These are phyloP conservation scores for Epichloe sibirici DNA, from an alignment of 2,329 filamentous ascomycete genomes.

Conservation along the genomic window DNA sequence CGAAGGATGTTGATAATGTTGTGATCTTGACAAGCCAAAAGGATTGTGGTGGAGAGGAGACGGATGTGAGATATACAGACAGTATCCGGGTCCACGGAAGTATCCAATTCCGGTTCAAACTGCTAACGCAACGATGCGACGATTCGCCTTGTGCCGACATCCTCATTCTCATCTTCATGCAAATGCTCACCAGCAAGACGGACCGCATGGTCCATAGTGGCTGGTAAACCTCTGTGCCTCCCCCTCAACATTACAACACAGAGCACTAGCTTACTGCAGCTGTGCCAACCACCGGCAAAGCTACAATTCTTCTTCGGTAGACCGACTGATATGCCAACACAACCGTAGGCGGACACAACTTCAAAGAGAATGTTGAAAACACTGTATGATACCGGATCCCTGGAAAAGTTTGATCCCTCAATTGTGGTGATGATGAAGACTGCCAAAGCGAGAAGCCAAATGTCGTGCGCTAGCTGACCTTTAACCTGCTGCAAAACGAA, in stretches of 20 bases:
- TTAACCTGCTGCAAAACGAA: conserved; percentile 46
- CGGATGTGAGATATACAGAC: conserved; percentile 21
- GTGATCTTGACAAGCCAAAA: conserved; percentile 21
- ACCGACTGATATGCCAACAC: conserved; percentile 48
- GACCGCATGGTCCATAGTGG: conserved; percentile 40
- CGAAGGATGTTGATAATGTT: conserved; percentile 20
- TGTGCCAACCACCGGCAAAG: conserved; percentile 41
- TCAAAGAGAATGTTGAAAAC: conserved; percentile 51
- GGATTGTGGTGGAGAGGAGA: conserved; percentile 19
- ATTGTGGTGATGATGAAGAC: conserved; percentile 48
- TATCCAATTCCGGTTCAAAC: too few relatives aligned
- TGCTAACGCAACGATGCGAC: not conserved
- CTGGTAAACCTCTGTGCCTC: conserved; percentile 41
- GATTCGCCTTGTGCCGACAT: not conserved
- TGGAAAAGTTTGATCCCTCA: conserved; percentile 30
- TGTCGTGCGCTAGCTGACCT: conserved; percentile 53
- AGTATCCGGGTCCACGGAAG: too few relatives aligned
- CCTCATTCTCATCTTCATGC: conserved; percentile 19
- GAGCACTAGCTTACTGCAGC: conserved; percentile 44
- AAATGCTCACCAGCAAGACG: conserved; percentile 26
- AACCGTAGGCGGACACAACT: conserved; percentile 45
- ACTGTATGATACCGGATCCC: conserved; percentile 38
- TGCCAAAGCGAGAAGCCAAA: conserved; percentile 53
- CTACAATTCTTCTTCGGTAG: conserved; percentile 40
- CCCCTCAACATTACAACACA: conserved; percentile 45